Base-by-base conservation (phyloP, 768 basidiomycete species). In the Podaxis sp. region DNA sequence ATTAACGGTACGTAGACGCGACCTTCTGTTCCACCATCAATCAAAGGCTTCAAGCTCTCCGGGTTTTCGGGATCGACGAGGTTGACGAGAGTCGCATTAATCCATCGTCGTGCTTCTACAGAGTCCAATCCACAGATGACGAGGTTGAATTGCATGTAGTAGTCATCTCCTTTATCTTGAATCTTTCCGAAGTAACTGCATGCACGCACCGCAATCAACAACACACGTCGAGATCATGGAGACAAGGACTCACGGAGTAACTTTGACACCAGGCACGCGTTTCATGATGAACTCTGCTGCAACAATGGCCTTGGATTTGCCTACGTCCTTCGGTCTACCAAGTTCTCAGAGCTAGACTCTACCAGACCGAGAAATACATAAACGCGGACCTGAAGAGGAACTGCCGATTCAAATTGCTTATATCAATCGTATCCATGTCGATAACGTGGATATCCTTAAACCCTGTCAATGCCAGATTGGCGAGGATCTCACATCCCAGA, bases 401-500 rank as follows among this genome's bases (percentile, higher is more conserved):
- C 76, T 99, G 97, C 55, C 97, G 85, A 75, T 99, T 99, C 66
- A 99, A 82, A 75, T 99, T 99, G 71, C 95, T 98, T 71, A 99
- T 92, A 77, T 99, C 96, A 73, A 98, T 99, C 15, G 96, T 98
- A 80, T 99, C 96, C 96, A 99, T 98, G 81, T 99, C 97, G 72
- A 99, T 98, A 64, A 99, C 96, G 80, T 98, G 94, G 67, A 98
- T 97, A 70, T 98, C 93, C 75, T 91, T 93, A 87, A 98, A 99
- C 25, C 97, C 97, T 50, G 93, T 91, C 67, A 98, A 77, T 24
- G 97, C 96, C 55, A 99, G 85, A 75, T 98, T 97, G 63, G 96
- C 92, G 46, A 99, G 82, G 67, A 98, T 98, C 80, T 99, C 97
- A 75, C 91, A 99, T 11, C 97, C 97, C 46, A 99, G 80, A 60